Percentiles rank a stretch among this genome's conserved stretches.
phyloP scores from a whole-genome alignment of 345 rosid species.

The Brassica juncea region DNA sequence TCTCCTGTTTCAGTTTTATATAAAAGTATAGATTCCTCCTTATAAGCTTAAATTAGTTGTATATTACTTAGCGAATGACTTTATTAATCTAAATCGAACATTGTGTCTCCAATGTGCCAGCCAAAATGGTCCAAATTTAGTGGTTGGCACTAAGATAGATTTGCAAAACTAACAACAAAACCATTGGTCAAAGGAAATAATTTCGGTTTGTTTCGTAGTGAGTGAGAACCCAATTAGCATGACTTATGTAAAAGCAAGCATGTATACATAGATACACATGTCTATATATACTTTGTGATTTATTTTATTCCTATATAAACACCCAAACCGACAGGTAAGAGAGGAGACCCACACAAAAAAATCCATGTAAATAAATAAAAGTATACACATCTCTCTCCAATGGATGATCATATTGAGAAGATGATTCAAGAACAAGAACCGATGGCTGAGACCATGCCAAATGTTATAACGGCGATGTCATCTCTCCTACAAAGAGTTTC shows the following conservation, averaged over 20 bases:
- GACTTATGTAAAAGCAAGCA: neutral
- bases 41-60: neutral
- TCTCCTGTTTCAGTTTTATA: neutral
- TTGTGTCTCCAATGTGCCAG: constrained; percentile 22
- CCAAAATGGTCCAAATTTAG: constrained; percentile 31
- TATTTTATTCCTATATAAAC: constrained; percentile 30
- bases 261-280: neutral
- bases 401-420: constrained; percentile 18
- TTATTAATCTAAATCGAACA: constrained; percentile 3
- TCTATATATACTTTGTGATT: neutral
- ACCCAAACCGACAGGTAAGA: constrained; percentile 15
- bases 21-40: neutral
- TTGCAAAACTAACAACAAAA: neutral
- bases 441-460: constrained; percentile 42
- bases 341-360: constrained; percentile 2
- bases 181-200: constrained; percentile 4
- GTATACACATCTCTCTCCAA: constrained; percentile 15
- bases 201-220: neutral
- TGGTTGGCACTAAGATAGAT: constrained; percentile 18
- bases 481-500: constrained; percentile 55
- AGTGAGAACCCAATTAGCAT: constrained; percentile 13
- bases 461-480: constrained; percentile 48
- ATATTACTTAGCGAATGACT: neutral
- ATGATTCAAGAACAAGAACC: constrained; percentile 28
- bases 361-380: constrained; percentile 9